Conservation (phyloP, 2,329 filamentous ascomycete genomes). For the Paraphoma sp. region DNA sequence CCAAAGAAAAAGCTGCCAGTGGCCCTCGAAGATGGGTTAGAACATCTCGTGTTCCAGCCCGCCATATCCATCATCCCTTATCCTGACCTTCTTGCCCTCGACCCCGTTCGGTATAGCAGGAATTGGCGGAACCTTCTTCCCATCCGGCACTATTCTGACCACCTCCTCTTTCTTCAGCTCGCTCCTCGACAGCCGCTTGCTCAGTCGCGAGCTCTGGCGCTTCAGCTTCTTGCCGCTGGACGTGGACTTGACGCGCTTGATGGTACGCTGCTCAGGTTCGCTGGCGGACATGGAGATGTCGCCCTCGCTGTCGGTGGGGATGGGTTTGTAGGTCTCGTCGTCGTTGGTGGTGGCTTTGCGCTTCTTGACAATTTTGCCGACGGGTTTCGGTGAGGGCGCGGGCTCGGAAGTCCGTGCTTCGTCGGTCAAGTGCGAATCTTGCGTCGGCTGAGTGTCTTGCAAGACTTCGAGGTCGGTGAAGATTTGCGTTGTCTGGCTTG, state of each 20-base stretch:
- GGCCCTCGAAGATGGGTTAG: constrained; percentile 13
- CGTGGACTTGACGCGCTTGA: constrained; percentile 22
- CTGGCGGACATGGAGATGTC: constrained; percentile 24
- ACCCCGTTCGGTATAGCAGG: constrained; percentile 32
- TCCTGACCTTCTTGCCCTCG: constrained; percentile 23
- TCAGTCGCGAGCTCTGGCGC: constrained; percentile 18
- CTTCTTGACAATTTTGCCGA: constrained; percentile 46
- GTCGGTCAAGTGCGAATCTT: constrained; percentile 10
- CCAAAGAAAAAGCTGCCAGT: neutral
- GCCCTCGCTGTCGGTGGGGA: constrained; percentile 24
- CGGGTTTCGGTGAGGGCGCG: constrained; percentile 4
- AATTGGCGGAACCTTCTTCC: constrained; percentile 35
- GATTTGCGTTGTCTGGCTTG: constrained; percentile 13
- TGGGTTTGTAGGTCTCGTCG: constrained; percentile 41
- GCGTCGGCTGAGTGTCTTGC: constrained; percentile 18
- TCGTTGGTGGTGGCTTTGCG: constrained; percentile 41
- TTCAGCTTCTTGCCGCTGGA: constrained; percentile 16
- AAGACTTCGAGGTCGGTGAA: constrained; percentile 33
- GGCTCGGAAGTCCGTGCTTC: constrained; percentile 24
- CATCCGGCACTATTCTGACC: constrained; percentile 37
- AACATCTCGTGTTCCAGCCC: constrained; percentile 47
- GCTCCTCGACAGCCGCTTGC: constrained; percentile 18
- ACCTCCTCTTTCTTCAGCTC: constrained; percentile 20
- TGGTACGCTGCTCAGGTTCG: constrained; percentile 26
- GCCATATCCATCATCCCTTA: constrained; percentile 38